Evolutionary conservation across 2,329 filamentous ascomycete genomes (phyloP).

Genomic region (Ophiostoma piceae): DNA sequence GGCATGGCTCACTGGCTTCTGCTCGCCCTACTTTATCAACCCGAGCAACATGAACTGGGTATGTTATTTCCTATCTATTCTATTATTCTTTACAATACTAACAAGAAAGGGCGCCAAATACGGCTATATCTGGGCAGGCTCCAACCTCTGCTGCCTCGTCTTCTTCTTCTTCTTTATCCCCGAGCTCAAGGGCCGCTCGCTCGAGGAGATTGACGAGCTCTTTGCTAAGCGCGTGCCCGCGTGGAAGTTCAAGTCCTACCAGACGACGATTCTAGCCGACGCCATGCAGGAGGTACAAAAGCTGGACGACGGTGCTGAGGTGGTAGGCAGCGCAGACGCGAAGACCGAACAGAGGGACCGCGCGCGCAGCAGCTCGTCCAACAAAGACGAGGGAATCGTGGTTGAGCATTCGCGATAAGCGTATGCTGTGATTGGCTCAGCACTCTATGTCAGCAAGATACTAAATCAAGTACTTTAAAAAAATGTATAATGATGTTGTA

Average conservation of each 20-base stretch:
- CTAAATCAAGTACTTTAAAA: too few species aligned
- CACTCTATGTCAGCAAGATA: too few species aligned
- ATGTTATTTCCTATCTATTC: conserved; percentile 13
- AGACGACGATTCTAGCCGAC: conserved; percentile 31
- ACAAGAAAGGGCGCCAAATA: conserved; percentile 38
- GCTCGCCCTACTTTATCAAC: conserved; percentile 46
- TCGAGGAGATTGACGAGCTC: conserved; percentile 35
- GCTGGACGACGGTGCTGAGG: conserved; percentile 12
- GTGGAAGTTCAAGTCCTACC: conserved; percentile 32
- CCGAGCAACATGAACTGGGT: conserved; percentile 39
- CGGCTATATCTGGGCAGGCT: conserved; percentile 41
- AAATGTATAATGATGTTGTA: too few species aligned
- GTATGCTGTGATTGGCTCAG: background rate
- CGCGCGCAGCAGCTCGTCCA: background rate
- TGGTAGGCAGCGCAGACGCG: background rate
- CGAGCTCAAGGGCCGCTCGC: conserved; percentile 33
- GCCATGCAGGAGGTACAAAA: conserved; percentile 30
- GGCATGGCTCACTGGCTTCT: conserved; percentile 40
- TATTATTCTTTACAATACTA: background rate
- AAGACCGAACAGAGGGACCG: background rate
- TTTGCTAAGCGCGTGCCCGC: conserved; percentile 31
- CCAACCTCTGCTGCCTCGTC: conserved; percentile 32
- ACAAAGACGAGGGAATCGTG: background rate
- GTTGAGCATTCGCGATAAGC: background rate
- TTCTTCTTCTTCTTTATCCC: conserved; percentile 34